Conservation (phyloP, 139 green algal genomes). For the Chlorella sp. region DNA sequence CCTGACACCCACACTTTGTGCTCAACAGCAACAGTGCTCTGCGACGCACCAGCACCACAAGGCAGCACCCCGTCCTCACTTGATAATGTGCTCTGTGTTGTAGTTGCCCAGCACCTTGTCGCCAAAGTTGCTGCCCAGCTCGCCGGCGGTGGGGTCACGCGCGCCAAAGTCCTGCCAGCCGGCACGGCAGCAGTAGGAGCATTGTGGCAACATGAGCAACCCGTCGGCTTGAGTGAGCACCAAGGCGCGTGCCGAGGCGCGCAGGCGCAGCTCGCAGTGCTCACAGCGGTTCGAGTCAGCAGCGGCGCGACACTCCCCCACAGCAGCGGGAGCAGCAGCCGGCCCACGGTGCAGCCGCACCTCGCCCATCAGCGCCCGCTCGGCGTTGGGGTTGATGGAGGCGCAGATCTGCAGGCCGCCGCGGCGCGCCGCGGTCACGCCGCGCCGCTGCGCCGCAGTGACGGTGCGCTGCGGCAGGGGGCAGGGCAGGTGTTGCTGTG, state of each 20-base stretch:
- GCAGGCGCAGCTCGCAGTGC: too few species aligned
- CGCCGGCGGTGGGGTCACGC: slow-evolving; percentile 81
- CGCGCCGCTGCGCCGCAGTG: background rate
- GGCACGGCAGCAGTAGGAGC: too few species aligned
- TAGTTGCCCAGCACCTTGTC: slow-evolving; percentile 89
- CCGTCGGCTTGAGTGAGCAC: too few species aligned
- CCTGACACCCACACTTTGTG: too few species aligned
- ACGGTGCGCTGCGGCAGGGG: slow-evolving; percentile 6
- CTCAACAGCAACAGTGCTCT: too few species aligned
- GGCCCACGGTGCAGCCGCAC: background rate
- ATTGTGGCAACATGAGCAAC: background rate
- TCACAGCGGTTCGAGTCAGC: too few species aligned
- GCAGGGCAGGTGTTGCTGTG: background rate
- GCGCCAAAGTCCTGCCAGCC: slow-evolving; percentile 82
- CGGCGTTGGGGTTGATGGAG: slow-evolving; percentile 21
- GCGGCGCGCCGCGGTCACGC: background rate
- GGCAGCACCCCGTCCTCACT: too few species aligned
- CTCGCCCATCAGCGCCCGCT: slow-evolving; percentile 48
- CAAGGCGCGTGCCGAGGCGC: too few species aligned
- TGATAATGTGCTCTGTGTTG: slow-evolving; percentile 94
- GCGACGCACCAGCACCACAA: too few species aligned
- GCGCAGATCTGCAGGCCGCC: slow-evolving; percentile 26
- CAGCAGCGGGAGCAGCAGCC: background rate
- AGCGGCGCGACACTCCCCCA: too few species aligned
- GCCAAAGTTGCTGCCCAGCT: slow-evolving; percentile 88